Evolutionary conservation across 2,329 filamentous ascomycete species (phyloP).

Genomic region (Exophiala oligosperma): DNA sequence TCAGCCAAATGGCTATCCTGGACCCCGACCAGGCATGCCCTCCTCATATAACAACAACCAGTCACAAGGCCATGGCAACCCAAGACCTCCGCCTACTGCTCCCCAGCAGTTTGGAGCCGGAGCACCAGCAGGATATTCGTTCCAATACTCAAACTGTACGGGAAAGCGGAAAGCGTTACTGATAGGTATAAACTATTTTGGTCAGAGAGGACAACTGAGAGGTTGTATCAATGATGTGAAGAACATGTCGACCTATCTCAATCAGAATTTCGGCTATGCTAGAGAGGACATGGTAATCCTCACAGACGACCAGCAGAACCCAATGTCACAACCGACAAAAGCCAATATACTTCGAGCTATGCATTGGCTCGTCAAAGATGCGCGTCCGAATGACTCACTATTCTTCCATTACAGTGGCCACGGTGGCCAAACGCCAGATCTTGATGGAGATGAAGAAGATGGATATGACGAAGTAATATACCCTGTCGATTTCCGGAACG

Average conservation of each 20-base stretch:
- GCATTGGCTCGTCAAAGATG: constrained; percentile 97
- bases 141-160: constrained; percentile 89
- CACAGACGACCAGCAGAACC: constrained; percentile 95
- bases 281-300: constrained; percentile 95
- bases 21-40: constrained; percentile 35
- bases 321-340: constrained; percentile 95
- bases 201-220: constrained; percentile 82
- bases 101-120: constrained; percentile 76
- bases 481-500: constrained; percentile 68
- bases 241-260: constrained; percentile 92
- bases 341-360: constrained; percentile 93
- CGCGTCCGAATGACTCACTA: constrained; percentile 85
- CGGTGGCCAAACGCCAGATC: constrained; percentile 72
- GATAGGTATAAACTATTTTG: constrained; percentile 96
- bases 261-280: constrained; percentile 87
- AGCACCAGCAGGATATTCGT: constrained; percentile 76
- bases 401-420: constrained; percentile 92
- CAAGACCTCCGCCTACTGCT: constrained; percentile 65
- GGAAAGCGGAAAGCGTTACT: constrained; percentile 84
- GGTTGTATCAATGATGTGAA: constrained; percentile 97
- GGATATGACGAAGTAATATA: constrained; percentile 79
- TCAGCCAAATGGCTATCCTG: constrained; percentile 42
- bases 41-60: constrained; percentile 8
- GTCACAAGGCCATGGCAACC: constrained; percentile 45
- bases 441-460: constrained; percentile 75